Percentiles rank a stretch among this genome's conserved stretches.
phyloP scores from a whole-genome alignment of 495 filamentous ascomycete genomes.

The Podospora conica region DNA sequence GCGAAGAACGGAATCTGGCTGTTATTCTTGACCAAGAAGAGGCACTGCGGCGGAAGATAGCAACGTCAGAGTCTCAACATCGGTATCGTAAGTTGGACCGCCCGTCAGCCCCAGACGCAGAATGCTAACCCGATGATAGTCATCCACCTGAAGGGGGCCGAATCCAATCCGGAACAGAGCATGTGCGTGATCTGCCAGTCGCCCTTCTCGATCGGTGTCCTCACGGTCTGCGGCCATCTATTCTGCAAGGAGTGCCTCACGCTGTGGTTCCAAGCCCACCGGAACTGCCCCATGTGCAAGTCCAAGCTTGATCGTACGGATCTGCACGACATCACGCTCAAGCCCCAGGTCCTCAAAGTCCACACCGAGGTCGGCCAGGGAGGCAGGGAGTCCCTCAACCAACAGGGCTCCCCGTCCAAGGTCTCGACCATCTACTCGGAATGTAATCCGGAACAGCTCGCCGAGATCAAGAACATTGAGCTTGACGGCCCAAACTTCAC shows the following conservation, averaged over 20 bases:
- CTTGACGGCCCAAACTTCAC: constrained; percentile 66
- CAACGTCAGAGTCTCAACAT: constrained; percentile 57
- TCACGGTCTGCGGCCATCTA: constrained; percentile 86
- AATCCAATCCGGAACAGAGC: constrained; percentile 50
- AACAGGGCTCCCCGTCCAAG: constrained; percentile 13
- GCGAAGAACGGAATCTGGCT: constrained; percentile 44
- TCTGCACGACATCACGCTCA: constrained; percentile 78
- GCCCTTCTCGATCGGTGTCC: constrained; percentile 65
- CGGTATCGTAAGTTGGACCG: constrained; percentile 53
- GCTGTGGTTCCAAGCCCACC: constrained; percentile 61
- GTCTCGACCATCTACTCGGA: constrained; percentile 60
- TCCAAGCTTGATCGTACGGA: constrained; percentile 54
- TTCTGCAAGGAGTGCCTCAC: constrained; percentile 83
- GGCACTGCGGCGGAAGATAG: constrained; percentile 46
- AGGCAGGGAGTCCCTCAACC: background rate
- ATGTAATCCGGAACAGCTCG: constrained; percentile 62
- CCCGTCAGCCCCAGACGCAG: background rate
- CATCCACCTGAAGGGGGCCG: constrained; percentile 43
- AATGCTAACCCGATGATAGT: constrained; percentile 28
- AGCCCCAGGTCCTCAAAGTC: constrained; percentile 62
- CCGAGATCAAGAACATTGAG: constrained; percentile 77
- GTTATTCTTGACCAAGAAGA: constrained; percentile 39
- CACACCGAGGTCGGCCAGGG: constrained; percentile 50
- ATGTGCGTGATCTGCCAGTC: constrained; percentile 78
- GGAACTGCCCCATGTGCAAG: constrained; percentile 75